Base-by-base conservation (phyloP, 169 alveolate genomes). In the Cyclospora cayetanensis region DNA sequence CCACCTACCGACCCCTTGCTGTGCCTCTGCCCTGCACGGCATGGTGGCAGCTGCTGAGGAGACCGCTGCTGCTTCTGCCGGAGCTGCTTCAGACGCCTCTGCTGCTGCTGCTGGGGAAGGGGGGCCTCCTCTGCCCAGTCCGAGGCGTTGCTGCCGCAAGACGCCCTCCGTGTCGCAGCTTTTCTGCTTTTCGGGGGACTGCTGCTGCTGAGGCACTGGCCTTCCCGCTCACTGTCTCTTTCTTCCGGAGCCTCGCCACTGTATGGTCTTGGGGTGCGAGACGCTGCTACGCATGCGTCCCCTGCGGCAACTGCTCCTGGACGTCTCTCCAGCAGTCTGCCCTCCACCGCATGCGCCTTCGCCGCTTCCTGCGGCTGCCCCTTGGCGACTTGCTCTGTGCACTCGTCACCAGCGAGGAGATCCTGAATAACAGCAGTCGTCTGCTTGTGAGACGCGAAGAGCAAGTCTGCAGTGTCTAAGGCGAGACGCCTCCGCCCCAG, bases 181-280 rank as follows among this genome's bases (percentile, higher is more conserved):
- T 15, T 60, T 60, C 74, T n/a, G 9, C 35, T 60, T 39, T 60
- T 12, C 74, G 34, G 1, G 20, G n/a, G n/a, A n/a, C n/a, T 65
- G 35, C 77, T 65, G 84, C 84, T 72, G 55, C 35, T 31, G 84
- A 12, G 31, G 41, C 20, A 65, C n/a, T n/a, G n/a, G n/a, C n/a
- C n/a, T n/a, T n/a, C n/a, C n/a, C n/a, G n/a, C n/a, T n/a, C n/a
- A n/a, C n/a, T n/a, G n/a, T n/a, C n/a, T n/a, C n/a, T n/a, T n/a
- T n/a, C n/a, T n/a, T n/a, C n/a, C n/a, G n/a, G n/a, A n/a, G n/a
- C n/a, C n/a, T n/a, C n/a, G n/a, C n/a, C n/a, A n/a, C n/a, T n/a
- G n/a, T n/a, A n/a, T n/a, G n/a, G n/a, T n/a, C n/a, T n/a, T n/a
- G n/a, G n/a, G n/a, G n/a, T n/a, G n/a, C n/a, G n/a, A n/a, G n/a